Base-by-base conservation (phyloP, 768 basidiomycete species). In the Phaeotremella skinneri region DNA sequence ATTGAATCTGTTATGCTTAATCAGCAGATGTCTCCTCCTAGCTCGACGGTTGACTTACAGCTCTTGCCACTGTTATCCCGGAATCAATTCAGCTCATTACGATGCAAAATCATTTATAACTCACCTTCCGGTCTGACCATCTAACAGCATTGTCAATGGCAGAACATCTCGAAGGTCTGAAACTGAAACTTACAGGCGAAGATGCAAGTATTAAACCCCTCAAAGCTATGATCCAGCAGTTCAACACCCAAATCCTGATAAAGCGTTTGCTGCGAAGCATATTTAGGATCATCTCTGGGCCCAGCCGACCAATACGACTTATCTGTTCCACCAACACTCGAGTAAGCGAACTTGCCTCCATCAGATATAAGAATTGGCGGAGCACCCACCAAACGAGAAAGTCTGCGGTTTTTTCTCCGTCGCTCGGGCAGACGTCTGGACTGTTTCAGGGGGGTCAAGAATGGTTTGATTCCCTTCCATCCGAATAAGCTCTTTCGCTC, bases 301-400 rank as follows among this genome's bases (percentile, higher is more conserved):
- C 92, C 90, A 14, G 91, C 91, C 39, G 91, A 92, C 93, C 92
- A 94, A 78, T 97, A 98, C 55, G 88, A 89, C 82, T 93, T 94
- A 83, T 98, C 94, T 76, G 25, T 17, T 37, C 34, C 34, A 7
- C 34, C 34, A 26, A 9, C 16, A 5, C 16, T 25, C 26, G n/a
- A 54, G 31, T 21, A 23, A 48, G 20, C 25, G 20, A 37, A 52
- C 37, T 11, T 39, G 58, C 7, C 34, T 29, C 25, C 42, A 29
- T 29, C 14, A 52, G 56, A 20, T 11, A 2, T 21, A 5, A 41
- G 25, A 34, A 32, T 30, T 3, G 7, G 23, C 13, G 20, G 13
- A 4, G 9, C 4, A 47, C 72, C 30, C 26, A 74, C 74, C 74
- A 67, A 97, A 98, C 62, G 88, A 87, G 78, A 98, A 98, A 0